Evolutionary conservation across 495 filamentous ascomycete genomes (phyloP).

Genomic region (Neurospora intermedia): DNA sequence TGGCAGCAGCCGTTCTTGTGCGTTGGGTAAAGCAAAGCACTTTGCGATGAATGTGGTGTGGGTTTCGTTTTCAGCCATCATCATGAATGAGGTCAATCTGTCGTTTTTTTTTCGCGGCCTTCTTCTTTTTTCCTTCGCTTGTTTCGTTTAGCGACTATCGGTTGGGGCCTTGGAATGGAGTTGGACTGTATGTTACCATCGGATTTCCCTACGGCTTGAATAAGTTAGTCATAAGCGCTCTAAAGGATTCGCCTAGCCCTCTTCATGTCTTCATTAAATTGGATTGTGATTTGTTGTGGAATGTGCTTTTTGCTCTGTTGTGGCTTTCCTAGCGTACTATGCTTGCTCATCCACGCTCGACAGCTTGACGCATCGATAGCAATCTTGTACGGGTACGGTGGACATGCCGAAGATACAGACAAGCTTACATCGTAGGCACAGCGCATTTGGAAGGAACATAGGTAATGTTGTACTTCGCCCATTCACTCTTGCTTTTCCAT

Average conservation of each 20-base stretch:
- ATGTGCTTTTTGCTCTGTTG: not conserved
- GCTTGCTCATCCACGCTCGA: not conserved
- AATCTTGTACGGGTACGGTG: not conserved
- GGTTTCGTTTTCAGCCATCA: not conserved
- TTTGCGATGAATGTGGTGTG: not conserved
- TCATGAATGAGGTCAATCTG: not conserved
- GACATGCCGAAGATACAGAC: not conserved
- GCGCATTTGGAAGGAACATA: not conserved
- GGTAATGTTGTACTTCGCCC: not conserved
- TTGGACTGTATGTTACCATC: not conserved
- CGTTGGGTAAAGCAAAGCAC: constrained; percentile 1
- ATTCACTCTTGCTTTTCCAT: not conserved
- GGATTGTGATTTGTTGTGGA: not conserved
- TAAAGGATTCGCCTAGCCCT: not conserved
- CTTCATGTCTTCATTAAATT: not conserved
- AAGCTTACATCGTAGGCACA: not conserved
- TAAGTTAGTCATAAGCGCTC: not conserved
- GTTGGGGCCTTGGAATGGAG: not conserved
- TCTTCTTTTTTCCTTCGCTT: not conserved
- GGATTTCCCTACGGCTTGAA: not conserved
- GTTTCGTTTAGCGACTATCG: not conserved
- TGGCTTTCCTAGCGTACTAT: not conserved
- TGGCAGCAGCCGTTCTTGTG: constrained; percentile 8
- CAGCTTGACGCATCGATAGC: not conserved
- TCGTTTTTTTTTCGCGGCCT: not conserved